Percentiles rank a stretch among this genome's conserved stretches.
phyloP scores from a whole-genome alignment of 1,139 yeast species.

The Pneumocystis wakefieldiae region DNA sequence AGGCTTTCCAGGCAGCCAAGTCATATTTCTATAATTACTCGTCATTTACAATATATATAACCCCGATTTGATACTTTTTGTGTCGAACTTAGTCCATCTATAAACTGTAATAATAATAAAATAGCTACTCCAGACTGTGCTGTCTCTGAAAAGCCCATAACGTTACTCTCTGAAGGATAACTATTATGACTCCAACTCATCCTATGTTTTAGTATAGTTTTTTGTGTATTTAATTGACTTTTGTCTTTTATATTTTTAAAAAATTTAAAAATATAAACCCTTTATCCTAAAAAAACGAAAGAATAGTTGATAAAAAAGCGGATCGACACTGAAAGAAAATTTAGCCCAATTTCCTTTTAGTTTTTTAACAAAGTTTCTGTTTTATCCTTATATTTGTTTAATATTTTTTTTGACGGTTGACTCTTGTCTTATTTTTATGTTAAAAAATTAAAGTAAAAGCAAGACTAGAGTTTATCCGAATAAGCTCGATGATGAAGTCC shows the following conservation, averaged over 20 bases:
- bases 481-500: neutral
- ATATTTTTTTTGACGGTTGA: neutral
- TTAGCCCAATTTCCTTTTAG: neutral
- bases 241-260: too few species aligned
- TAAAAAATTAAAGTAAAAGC: neutral
- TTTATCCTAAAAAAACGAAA: neutral
- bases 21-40: neutral
- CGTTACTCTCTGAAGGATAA: neutral
- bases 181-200: neutral
- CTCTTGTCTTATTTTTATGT: neutral
- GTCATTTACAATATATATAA: neutral
- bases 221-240: too few species aligned
- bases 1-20: neutral
- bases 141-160: neutral
- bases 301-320: neutral
- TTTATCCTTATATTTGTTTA: neutral
- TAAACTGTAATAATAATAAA: neutral
- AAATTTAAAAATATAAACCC: too few species aligned
- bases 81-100: neutral
- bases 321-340: neutral
- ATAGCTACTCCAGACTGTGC: neutral
- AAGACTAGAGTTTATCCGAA: neutral
- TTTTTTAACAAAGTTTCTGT: too few species aligned
- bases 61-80: neutral
- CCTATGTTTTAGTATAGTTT: neutral